phyloP scores from a whole-genome alignment of 2,329 filamentous ascomycete species.

The Colletotrichum incanum region DNA sequence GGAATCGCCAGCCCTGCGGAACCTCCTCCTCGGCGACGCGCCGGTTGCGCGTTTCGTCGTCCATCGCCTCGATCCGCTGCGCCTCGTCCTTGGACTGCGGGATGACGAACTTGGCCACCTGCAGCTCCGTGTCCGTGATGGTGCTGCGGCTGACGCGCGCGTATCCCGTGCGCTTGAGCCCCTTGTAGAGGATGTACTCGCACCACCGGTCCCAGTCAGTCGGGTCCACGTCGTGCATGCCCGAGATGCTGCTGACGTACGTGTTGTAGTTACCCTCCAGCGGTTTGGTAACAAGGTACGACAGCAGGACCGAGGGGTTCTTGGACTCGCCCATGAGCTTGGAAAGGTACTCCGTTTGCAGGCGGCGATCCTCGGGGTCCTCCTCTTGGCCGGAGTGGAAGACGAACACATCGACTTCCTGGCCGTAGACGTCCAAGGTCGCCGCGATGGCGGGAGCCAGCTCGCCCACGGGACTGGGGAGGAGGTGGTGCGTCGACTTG shows the following conservation, averaged over 20 bases:
- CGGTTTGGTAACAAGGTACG: constrained; percentile 93
- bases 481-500: constrained; percentile 95
- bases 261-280: constrained; percentile 96
- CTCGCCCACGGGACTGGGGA: constrained; percentile 94
- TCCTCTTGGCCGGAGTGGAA: constrained; percentile 99
- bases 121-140: constrained; percentile 97
- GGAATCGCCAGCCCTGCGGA: constrained; percentile 85
- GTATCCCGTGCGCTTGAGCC: constrained; percentile 87
- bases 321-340: constrained; percentile 88
- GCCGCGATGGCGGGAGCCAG: constrained; percentile 96
- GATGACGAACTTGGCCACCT: constrained; percentile 95
- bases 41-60: constrained; percentile 69
- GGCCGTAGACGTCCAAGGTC: constrained; percentile 94
- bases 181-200: constrained; percentile 98
- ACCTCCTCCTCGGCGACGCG: constrained; percentile 80
- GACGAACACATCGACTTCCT: constrained; percentile 92
- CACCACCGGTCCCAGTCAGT: constrained; percentile 98
- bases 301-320: constrained; percentile 87
- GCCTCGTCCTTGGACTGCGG: constrained; percentile 77
- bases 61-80: constrained; percentile 56
- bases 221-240: constrained; percentile 96
- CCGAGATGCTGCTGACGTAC: constrained; percentile 87
- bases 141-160: constrained; percentile 89
- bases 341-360: constrained; percentile 89
- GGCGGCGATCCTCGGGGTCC: constrained; percentile 89